These are phyloP conservation scores for Didymella sp. DNA, from an alignment of 2,329 filamentous ascomycete species.

Conservation along the genomic window DNA sequence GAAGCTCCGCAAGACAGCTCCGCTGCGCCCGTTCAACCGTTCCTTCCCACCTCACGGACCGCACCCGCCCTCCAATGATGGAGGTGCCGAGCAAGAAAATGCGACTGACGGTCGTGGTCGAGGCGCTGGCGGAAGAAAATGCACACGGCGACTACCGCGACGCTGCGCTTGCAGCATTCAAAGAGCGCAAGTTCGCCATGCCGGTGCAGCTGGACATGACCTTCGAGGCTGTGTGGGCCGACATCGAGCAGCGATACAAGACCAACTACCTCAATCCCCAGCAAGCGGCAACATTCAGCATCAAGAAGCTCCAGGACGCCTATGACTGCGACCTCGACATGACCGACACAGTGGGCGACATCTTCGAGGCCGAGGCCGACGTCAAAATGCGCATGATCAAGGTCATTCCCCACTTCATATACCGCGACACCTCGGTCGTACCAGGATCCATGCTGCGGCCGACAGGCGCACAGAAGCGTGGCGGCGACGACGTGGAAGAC, in stretches of 20 bases:
- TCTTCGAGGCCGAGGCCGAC: conserved; percentile 43
- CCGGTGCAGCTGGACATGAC: conserved; percentile 39
- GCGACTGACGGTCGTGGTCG: conserved; percentile 42
- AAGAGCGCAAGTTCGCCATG: conserved; percentile 46
- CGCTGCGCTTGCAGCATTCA: conserved; percentile 34
- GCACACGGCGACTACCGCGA: conserved; percentile 27
- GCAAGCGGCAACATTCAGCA: conserved; percentile 35
- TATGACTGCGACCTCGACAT: conserved; percentile 49
- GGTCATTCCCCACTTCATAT: conserved; percentile 37
- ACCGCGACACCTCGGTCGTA: conserved; percentile 45
- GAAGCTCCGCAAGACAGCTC: background rate
- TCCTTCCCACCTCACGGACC: too few species aligned
- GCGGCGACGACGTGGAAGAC: conserved; percentile 19
- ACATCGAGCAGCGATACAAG: conserved; percentile 44
- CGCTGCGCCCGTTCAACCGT: background rate
- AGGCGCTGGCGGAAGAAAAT: conserved; percentile 35
- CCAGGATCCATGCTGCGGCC: conserved; percentile 41
- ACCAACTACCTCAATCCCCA: conserved; percentile 39
- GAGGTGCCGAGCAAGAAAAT: conserved; percentile 26
- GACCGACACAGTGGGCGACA: conserved; percentile 44
- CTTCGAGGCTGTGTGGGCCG: conserved; percentile 40
- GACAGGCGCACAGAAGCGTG: conserved; percentile 31
- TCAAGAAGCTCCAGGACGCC: conserved; percentile 48
- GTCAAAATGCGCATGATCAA: conserved; percentile 39
- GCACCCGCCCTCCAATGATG: conserved; percentile 10